phyloP scores from a whole-genome alignment of 352 stramenopile species.

The Globisporangium uncinulatum region DNA sequence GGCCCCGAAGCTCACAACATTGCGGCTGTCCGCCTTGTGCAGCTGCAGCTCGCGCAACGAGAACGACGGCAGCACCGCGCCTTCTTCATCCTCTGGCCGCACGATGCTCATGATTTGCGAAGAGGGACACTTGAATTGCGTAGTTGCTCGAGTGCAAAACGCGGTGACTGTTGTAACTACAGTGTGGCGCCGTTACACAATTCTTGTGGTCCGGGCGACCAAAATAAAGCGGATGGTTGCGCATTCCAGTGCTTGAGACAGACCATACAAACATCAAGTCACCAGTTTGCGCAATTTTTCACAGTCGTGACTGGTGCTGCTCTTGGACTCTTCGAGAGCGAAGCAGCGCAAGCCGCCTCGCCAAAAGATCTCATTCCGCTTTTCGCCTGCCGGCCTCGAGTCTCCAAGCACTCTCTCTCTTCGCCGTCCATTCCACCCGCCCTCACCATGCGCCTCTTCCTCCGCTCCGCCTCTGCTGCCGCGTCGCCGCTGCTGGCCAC shows the following conservation, averaged over 20 bases:
- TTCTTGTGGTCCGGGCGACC: background rate
- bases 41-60: conserved; percentile 40
- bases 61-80: conserved; percentile 36
- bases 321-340: background rate
- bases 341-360: background rate
- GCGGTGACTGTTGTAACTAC: too few relatives aligned
- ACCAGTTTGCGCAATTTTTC: too few relatives aligned
- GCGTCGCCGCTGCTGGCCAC: conserved; percentile 32
- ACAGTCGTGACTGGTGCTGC: too few relatives aligned
- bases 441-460: conserved; percentile 56
- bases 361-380: conserved; percentile 8
- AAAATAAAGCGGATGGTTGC: too few relatives aligned
- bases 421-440: background rate
- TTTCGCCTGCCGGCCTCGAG: conserved; percentile 6
- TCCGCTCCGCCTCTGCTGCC: conserved; percentile 39
- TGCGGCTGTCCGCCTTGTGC: conserved; percentile 49
- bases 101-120: background rate
- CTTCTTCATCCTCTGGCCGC: background rate
- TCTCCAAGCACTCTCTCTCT: background rate
- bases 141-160: background rate
- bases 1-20: conserved; percentile 46
- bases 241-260: too few relatives aligned
- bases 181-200: too few relatives aligned
- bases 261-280: too few relatives aligned
- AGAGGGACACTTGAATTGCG: too few relatives aligned